Percentiles rank a stretch among this genome's conserved stretches.
Conservation (phyloP, 2,329 filamentous ascomycete genomes). For the Cryphonectria japonica region DNA sequence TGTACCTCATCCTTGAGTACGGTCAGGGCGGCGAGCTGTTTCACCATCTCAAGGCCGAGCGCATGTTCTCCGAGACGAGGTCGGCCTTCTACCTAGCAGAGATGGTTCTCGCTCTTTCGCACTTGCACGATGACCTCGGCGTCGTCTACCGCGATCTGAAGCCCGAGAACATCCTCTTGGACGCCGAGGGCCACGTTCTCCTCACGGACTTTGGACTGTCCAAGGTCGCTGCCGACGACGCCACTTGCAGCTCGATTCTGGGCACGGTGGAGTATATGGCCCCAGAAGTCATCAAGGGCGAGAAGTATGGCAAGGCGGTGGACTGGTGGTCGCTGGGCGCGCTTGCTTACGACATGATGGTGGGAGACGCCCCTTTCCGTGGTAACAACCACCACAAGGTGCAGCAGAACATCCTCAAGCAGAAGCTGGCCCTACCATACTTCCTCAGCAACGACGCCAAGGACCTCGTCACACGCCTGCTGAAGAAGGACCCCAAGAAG, state of each 20-base stretch:
- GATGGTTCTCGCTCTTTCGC: constrained; percentile 91
- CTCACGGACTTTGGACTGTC: constrained; percentile 96
- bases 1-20: constrained; percentile 97
- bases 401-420: constrained; percentile 92
- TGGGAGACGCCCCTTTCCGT: constrained; percentile 86
- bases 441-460: constrained; percentile 91
- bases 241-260: constrained; percentile 81
- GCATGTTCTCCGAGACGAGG: constrained; percentile 90
- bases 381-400: constrained; percentile 93
- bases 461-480: constrained; percentile 84
- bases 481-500: constrained; percentile 91
- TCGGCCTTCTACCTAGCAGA: constrained; percentile 99
- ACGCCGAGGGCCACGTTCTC: constrained; percentile 87
- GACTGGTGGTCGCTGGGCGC: constrained; percentile 99
- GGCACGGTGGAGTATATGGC: constrained; percentile 99
- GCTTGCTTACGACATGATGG: constrained; percentile 89
- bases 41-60: constrained; percentile 88
- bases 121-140: constrained; percentile 88
- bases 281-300: constrained; percentile 86
- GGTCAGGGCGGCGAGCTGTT: constrained; percentile 97
- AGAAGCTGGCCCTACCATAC: constrained; percentile 87
- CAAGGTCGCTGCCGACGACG: constrained; percentile 83
- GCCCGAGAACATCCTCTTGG: constrained; percentile 94
- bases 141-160: constrained; percentile 97
- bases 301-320: constrained; percentile 89